Conservation (phyloP, 2,329 filamentous ascomycete species). For the Neofusicoccum ribis region DNA sequence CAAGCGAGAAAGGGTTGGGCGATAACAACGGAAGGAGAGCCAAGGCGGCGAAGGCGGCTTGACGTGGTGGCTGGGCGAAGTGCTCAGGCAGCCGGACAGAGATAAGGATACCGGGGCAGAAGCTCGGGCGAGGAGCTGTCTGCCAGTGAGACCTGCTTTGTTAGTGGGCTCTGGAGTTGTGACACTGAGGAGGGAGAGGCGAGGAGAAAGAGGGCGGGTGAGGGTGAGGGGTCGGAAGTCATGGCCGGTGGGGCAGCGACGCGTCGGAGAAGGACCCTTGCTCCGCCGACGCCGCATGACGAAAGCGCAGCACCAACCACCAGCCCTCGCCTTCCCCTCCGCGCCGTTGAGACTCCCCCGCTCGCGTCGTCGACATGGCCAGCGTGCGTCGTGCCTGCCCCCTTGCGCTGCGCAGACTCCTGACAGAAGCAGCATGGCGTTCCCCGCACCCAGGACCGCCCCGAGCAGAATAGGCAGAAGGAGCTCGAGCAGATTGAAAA, state of each 20-base stretch:
- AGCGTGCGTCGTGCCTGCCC: conserved; percentile 36
- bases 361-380: conserved; percentile 34
- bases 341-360: not conserved
- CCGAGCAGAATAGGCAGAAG: conserved; percentile 68
- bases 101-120: conserved; percentile 14
- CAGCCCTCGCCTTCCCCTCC: not conserved
- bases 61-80: not conserved
- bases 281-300: not conserved
- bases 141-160: conserved; percentile 18
- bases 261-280: not conserved
- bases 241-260: conserved; percentile 12
- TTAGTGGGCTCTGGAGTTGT: not conserved
- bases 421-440: conserved; percentile 70
- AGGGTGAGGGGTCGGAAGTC: not conserved
- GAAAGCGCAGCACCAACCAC: not conserved
- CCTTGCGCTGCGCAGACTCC: not conserved
- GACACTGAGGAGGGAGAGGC: not conserved
- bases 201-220: not conserved
- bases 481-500: conserved; percentile 74
- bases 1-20: not conserved
- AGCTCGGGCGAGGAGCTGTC: conserved; percentile 21
- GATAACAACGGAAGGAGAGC: not conserved
- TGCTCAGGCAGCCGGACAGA: conserved; percentile 3
- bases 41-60: not conserved
- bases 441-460: conserved; percentile 64